A percentile compares a stretch with the other conserved stretches of the same genome.
Evolutionary conservation across 345 rosid genomes (phyloP).

Genomic region (Cardiospermum halicacabum): DNA sequence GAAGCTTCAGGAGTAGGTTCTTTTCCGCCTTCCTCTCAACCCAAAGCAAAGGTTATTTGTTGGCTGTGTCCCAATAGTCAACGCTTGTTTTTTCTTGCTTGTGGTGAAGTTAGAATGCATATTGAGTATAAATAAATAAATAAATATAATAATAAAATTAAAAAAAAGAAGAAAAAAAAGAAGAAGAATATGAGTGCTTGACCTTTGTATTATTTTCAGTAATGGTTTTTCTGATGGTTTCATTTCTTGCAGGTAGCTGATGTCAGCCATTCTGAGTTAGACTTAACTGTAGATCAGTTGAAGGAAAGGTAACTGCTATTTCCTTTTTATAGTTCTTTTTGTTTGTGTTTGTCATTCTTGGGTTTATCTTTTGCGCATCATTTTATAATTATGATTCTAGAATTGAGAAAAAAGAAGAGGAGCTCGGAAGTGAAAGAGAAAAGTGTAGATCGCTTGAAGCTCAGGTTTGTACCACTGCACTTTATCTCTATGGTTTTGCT

Average conservation of each 20-base stretch:
- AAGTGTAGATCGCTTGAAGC: conserved; percentile 43
- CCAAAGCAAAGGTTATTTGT: conserved; percentile 33
- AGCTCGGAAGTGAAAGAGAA: conserved; percentile 28
- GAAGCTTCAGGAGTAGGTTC: conserved; percentile 18
- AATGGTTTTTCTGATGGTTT: neutral
- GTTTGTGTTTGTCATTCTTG: conserved; percentile 3
- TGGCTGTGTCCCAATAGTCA: neutral
- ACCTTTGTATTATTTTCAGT: neutral
- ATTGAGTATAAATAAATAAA: too few species aligned
- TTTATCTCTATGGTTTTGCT: neutral
- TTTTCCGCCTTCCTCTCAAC: neutral
- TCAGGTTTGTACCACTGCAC: conserved; percentile 38
- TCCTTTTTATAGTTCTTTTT: neutral
- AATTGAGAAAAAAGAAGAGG: conserved; percentile 33
- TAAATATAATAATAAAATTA: too few species aligned
- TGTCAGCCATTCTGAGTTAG: conserved; percentile 8
- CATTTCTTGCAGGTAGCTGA: conserved; percentile 28
- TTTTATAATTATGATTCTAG: conserved; percentile 19
- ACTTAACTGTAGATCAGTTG: conserved; percentile 28
- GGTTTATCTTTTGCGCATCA: neutral
- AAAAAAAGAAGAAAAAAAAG: too few species aligned
- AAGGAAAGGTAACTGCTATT: conserved; percentile 45
- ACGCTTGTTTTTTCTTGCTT: neutral
- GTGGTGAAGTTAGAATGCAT: neutral
- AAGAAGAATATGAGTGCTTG: neutral